Base-by-base conservation (phyloP, 1,139 yeast genomes). In the Suhomyces atakaporum region DNA sequence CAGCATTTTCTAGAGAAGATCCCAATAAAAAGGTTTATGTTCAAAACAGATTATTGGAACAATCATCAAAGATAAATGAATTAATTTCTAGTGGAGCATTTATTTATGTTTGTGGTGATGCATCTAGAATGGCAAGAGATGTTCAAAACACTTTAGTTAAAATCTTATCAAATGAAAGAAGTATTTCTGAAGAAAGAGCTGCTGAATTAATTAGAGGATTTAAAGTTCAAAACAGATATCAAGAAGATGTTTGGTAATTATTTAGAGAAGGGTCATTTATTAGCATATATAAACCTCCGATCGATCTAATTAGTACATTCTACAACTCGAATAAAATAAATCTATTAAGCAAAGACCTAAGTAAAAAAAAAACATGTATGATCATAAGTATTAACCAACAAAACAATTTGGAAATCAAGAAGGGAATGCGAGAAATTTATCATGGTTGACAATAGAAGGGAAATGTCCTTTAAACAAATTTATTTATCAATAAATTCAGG, bases 41-140 rank as follows among this genome's bases (percentile, higher is more conserved):
- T 39, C 98, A 92, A 66, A 84, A 94, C 57, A 79, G 77, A 46
- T 58, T 92, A 48, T 53, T 66, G 41, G 90, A 86, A 56, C 73
- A 75, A 43, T 73, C 83, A 16, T 53, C 60, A 27, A 67, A 69
- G 35, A 69, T 90, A 36, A 75, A 78, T 51, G 65, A 74, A 35
- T 66, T 90, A 44, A 63, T 92, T 38, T 69, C 74, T 41, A 65
- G 75, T 24, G 97, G 96, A 38, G 97, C 96, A 0, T 84, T 81
- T 58, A 75, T 92, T 47, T 92, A 92, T 59, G 96, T 92, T 20
- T 92, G 98, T 73, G 98, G 98, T 56, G 97, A 92, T 68, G 97
- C 98, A 21, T 79, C 85, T 32, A 80, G 78, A 51, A 92, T 92
- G 98, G 97, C 98, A 2, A 83, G 95, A 63, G 96, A 89, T 57